Base-by-base conservation (phyloP, 306 rosid genomes). In the Sicyos baderoa region DNA sequence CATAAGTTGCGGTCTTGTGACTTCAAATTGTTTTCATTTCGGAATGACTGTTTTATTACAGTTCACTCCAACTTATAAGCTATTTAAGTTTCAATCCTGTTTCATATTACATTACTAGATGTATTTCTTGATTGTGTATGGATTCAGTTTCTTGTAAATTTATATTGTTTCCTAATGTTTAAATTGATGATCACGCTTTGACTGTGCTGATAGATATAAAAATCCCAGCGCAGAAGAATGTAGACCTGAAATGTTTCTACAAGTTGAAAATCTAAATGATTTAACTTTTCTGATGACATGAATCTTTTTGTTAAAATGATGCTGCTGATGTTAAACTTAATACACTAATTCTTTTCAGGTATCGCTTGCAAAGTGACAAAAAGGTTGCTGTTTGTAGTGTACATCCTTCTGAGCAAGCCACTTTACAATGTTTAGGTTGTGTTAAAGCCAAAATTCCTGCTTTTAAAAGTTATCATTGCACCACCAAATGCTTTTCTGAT, bases 391-490 rank as follows among this genome's bases (percentile, higher is more conserved):
- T 90, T 71, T 94, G 99, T 84, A 90, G 97, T 73, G 78, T 90
- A 67, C 99, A 94, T 83, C 97, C 97, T 72, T 84, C 97, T 55
- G 99, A 94, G 80, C 89, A 83, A 72, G 99, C 99, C 69, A 90
- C 95, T 48, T 64, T 90, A 78, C 99, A 94, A 89, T 94, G 99
- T 71, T 44, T 86, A 73, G 96, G 90, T 51, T 94, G 99, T 79
- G 77, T 83, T 25, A 94, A 90, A 82, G 95, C 87, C 72, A 90
- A 80, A 82, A 58, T 94, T 68, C 97, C 96, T 59, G 82, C 81
- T 54, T 73, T 93, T 75, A 94, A 88, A 81, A 94, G 99, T 77
- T 94, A 86, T 58, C 99, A 94, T 69, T 94, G 99, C 87, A 76
- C 95, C 15, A 74, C 96, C 9, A 90, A 86, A 81, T 94, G 99